Conservation (phyloP, 306 rosid genomes). For the Vigna reflexopilosa region DNA sequence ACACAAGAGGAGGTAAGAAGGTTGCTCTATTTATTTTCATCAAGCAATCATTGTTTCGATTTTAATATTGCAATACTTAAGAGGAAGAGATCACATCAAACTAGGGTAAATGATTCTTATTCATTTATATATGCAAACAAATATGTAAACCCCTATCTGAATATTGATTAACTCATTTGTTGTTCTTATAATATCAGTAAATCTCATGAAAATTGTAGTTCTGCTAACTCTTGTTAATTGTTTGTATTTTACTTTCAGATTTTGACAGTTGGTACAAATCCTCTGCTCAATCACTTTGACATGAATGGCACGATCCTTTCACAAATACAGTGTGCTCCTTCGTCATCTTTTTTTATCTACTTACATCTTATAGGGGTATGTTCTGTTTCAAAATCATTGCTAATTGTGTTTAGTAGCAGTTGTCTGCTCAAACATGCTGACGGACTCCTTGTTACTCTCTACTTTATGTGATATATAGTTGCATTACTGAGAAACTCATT, state of each 20-base stretch:
- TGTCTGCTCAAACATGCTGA: slow-evolving; percentile 35
- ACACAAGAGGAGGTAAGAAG: no score
- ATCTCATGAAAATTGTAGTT: background rate
- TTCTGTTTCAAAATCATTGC: slow-evolving; percentile 16
- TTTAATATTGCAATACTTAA: no score
- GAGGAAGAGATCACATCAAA: no score
- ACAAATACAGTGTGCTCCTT: slow-evolving; percentile 88
- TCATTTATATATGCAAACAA: no score
- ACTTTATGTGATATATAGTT: slow-evolving; percentile 34
- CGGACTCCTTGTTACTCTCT: slow-evolving; percentile 28
- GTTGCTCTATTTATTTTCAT: no score
- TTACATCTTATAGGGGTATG: slow-evolving; percentile 83
- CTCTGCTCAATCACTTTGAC: slow-evolving; percentile 74
- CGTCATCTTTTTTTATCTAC: slow-evolving; percentile 76
- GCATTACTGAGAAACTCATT: slow-evolving; percentile 24
- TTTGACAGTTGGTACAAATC: slow-evolving; percentile 88
- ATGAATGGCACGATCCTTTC: slow-evolving; percentile 83
- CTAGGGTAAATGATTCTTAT: no score
- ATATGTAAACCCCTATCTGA: slow-evolving; percentile 19
- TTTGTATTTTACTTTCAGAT: slow-evolving; percentile 56
- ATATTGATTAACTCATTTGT: background rate
- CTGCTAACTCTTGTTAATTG: background rate
- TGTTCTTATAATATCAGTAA: slow-evolving; percentile 11
- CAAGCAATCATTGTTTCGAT: no score
- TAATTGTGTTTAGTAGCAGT: slow-evolving; percentile 4